Evolutionary conservation across 257 asterid species (phyloP).

Genomic region (Echium plantagineum): DNA sequence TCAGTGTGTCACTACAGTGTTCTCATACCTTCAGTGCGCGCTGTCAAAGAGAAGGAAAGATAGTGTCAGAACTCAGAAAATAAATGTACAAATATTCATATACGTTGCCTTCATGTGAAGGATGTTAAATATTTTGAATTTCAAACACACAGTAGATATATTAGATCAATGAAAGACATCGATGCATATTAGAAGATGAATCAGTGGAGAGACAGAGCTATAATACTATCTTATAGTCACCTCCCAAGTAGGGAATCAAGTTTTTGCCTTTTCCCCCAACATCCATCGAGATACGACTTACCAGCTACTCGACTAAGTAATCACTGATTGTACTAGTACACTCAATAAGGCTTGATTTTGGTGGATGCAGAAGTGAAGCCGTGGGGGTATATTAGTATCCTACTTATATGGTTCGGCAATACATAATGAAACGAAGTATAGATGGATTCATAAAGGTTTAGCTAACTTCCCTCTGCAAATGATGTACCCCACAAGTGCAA

Average conservation of each 20-base stretch:
- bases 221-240: neutral
- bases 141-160: neutral
- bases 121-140: neutral
- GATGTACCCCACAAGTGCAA: neutral
- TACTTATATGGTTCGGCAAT: neutral
- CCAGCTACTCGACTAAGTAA: neutral
- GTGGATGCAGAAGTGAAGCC: neutral
- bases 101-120: neutral
- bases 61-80: neutral
- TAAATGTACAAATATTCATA: neutral
- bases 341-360: neutral
- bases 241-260: neutral
- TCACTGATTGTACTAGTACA: neutral
- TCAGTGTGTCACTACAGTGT: conserved; percentile 13
- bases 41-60: conserved; percentile 28
- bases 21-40: conserved; percentile 80
- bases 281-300: neutral
- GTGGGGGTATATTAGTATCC: neutral
- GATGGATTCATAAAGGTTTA: neutral
- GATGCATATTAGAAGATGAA: neutral
- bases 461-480: no score
- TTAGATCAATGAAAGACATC: neutral
- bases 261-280: neutral
- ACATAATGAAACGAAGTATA: neutral
- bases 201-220: neutral